Evolutionary conservation across 805 yeast species (phyloP).

Genomic region (Ogataea degrootiae): DNA sequence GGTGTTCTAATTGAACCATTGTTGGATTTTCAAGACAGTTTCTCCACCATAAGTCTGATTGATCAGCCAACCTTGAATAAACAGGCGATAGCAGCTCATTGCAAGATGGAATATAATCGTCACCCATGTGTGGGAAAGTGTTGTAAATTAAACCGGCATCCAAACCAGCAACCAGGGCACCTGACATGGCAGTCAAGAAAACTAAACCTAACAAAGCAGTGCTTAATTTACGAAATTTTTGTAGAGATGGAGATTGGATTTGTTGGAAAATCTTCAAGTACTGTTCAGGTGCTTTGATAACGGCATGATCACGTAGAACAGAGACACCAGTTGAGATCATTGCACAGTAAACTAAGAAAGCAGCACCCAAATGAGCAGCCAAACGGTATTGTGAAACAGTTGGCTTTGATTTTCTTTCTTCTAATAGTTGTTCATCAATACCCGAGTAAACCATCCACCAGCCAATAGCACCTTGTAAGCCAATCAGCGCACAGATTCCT

Average conservation of each 20-base stretch:
- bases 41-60: constrained; percentile 82
- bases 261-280: constrained; percentile 52
- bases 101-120: constrained; percentile 66
- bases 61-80: constrained; percentile 62
- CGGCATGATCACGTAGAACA: constrained; percentile 67
- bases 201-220: constrained; percentile 60
- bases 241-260: constrained; percentile 57
- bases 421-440: constrained; percentile 71
- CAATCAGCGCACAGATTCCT: constrained; percentile 72
- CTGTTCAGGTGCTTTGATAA: constrained; percentile 58
- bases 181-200: constrained; percentile 91
- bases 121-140: constrained; percentile 97
- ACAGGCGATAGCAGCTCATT: constrained; percentile 73
- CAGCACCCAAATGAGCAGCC: constrained; percentile 91
- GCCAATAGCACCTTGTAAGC: constrained; percentile 92
- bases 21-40: constrained; percentile 92
- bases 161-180: constrained; percentile 96
- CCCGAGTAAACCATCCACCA: constrained; percentile 99
- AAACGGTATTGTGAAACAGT: constrained; percentile 94
- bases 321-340: constrained; percentile 90
- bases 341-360: constrained; percentile 80
- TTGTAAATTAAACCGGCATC: constrained; percentile 97
- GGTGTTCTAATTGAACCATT: constrained; percentile 88
- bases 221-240: constrained; percentile 52
- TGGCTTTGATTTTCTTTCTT: constrained; percentile 85